Evolutionary conservation across 352 stramenopile species (phyloP).

Genomic region (Pythium folliculosum): DNA sequence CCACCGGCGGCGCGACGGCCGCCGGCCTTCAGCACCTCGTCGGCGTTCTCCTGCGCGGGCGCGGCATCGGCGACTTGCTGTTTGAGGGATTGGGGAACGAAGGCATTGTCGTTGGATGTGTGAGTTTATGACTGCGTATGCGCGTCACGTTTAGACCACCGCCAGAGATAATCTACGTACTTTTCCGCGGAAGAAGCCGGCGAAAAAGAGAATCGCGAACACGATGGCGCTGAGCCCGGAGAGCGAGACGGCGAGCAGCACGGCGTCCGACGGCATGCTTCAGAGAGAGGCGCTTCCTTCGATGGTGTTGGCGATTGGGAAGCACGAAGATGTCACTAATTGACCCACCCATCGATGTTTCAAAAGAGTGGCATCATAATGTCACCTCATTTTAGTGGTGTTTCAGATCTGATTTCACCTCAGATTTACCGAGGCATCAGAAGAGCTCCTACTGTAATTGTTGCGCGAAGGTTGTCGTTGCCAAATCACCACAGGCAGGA

Average conservation of each 20-base stretch:
- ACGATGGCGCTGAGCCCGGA: conserved; percentile 52
- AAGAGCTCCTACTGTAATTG: too few relatives aligned
- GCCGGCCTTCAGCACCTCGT: conserved; percentile 38
- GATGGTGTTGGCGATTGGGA: background rate
- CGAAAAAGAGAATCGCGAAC: conserved; percentile 58
- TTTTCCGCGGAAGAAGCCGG: conserved; percentile 57
- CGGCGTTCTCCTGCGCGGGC: conserved; percentile 26
- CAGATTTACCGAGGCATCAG: too few relatives aligned
- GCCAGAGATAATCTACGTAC: conserved; percentile 17
- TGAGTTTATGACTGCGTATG: too few relatives aligned
- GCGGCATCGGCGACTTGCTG: conserved; percentile 29
- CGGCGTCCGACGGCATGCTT: conserved; percentile 55
- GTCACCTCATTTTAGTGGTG: background rate
- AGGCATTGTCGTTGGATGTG: too few relatives aligned
- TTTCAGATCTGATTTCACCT: too few relatives aligned
- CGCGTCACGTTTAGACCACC: too few relatives aligned
- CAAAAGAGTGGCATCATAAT: background rate
- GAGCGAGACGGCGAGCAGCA: conserved; percentile 56
- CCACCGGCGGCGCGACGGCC: conserved; percentile 35
- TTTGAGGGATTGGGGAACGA: too few relatives aligned
- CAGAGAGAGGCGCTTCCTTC: background rate
- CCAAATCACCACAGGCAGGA: too few relatives aligned
- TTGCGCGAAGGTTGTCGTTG: too few relatives aligned
- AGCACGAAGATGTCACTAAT: conserved; percentile 1
- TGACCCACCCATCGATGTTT: background rate